Percentiles rank a stretch among this genome's conserved stretches.
Evolutionary conservation across 345 rosid genomes (phyloP).

Genomic region (Lumnitzera littorea): DNA sequence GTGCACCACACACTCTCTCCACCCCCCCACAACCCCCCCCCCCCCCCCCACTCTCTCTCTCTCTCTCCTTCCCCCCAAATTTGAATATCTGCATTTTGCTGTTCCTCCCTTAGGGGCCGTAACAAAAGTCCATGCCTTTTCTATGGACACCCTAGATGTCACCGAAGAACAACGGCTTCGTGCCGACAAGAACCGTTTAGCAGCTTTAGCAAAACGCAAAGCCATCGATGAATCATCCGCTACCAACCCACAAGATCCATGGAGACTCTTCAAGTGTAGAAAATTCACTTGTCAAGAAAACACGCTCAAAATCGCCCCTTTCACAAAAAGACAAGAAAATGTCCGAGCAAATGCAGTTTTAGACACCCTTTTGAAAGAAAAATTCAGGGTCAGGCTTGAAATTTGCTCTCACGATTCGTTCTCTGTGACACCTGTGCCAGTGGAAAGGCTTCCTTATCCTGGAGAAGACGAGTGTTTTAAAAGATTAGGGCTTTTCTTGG

Average conservation of each 20-base stretch:
- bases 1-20: neutral
- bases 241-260: conserved; percentile 16
- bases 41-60: neutral
- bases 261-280: conserved; percentile 69
- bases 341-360: conserved; percentile 10
- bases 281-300: conserved; percentile 25
- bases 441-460: conserved; percentile 45
- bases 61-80: conserved; percentile 10
- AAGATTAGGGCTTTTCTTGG: conserved; percentile 39
- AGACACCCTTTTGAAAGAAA: conserved; percentile 19
- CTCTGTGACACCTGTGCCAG: conserved; percentile 44
- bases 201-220: conserved; percentile 53
- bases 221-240: conserved; percentile 24
- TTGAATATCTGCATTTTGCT: conserved; percentile 7
- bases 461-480: conserved; percentile 51
- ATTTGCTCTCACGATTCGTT: conserved; percentile 85
- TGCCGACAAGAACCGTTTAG: conserved; percentile 50
- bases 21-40: neutral
- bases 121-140: neutral
- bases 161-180: conserved; percentile 55
- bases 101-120: too few relatives aligned
- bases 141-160: conserved; percentile 28
- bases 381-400: conserved; percentile 69
- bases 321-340: conserved; percentile 15
- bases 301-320: conserved; percentile 4